Percentiles rank a stretch among this genome's conserved stretches.
phyloP scores from a whole-genome alignment of 169 alveolate species.

The Cryptosporidium andersoni region DNA sequence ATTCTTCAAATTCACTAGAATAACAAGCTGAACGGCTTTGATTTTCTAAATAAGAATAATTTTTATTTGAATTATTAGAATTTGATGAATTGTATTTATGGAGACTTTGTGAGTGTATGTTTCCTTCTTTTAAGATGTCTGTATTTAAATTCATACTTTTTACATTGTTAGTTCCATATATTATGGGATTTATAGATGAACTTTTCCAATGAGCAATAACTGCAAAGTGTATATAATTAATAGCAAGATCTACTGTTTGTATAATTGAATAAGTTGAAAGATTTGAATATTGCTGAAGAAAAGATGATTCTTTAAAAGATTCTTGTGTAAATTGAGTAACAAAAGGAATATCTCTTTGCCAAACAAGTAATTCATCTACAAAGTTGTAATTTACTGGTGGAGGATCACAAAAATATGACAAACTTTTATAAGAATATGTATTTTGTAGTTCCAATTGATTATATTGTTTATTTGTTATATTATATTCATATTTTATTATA shows the following conservation, averaged over 20 bases:
- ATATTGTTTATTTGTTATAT: too few species aligned
- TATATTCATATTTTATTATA: too few species aligned
- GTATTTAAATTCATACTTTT: too few species aligned
- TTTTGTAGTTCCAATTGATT: not conserved
- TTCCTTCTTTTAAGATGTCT: too few species aligned
- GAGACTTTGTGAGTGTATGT: too few species aligned
- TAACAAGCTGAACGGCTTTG: slow-evolving; percentile 2
- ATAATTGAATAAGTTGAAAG: slow-evolving; percentile 14
- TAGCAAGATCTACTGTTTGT: slow-evolving; percentile 31
- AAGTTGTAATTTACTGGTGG: slow-evolving; percentile 31
- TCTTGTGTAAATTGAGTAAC: slow-evolving; percentile 29
- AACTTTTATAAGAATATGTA: slow-evolving; percentile 4
- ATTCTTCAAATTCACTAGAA: slow-evolving; percentile 41
- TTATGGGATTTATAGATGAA: not conserved
- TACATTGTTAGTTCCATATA: too few species aligned
- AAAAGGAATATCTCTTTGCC: slow-evolving; percentile 70
- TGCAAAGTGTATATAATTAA: slow-evolving; percentile 49
- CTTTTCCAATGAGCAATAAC: slow-evolving; percentile 11
- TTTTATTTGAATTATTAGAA: not conserved
- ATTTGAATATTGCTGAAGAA: slow-evolving; percentile 2
- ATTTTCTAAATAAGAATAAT: not conserved
- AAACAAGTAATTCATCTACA: slow-evolving; percentile 48
- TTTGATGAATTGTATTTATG: not conserved
- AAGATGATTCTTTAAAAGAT: slow-evolving; percentile 32
- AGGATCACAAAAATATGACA: slow-evolving; percentile 17